A percentile compares a stretch with the other conserved stretches of the same genome.
phyloP scores from a whole-genome alignment of 495 filamentous ascomycete species.

The Penicillium verhagenii region DNA sequence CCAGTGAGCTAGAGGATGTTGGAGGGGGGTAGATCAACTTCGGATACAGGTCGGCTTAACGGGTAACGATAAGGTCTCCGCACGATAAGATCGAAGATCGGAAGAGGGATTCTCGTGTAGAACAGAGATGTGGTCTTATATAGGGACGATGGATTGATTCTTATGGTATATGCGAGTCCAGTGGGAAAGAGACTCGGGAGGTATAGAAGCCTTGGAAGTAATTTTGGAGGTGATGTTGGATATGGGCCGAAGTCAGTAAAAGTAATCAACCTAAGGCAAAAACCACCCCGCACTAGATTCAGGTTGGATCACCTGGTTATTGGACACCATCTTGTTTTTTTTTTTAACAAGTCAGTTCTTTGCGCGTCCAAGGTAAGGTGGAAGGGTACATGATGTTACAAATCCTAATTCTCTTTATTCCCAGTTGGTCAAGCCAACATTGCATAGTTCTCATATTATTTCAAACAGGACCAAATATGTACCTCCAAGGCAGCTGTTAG shows the following conservation, averaged over 20 bases:
- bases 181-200: background rate
- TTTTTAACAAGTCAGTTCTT: background rate
- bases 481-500: too few species aligned
- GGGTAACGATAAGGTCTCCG: slow-evolving; percentile 21
- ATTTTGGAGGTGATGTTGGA: too few species aligned
- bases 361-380: background rate
- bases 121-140: background rate
- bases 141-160: background rate
- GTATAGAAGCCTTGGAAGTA: too few species aligned
- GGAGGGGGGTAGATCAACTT: background rate
- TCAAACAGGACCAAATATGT: too few species aligned
- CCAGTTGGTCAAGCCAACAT: too few species aligned
- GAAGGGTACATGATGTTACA: too few species aligned
- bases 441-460: too few species aligned
- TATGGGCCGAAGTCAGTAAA: background rate
- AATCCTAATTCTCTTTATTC: too few species aligned
- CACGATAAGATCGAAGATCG: slow-evolving; percentile 22
- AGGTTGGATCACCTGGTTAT: background rate
- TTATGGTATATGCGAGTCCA: background rate
- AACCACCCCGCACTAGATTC: background rate
- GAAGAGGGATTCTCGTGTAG: background rate
- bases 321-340: background rate
- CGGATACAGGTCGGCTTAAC: background rate
- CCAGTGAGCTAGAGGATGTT: background rate
- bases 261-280: background rate